Percentiles rank a stretch among this genome's conserved stretches.
phyloP scores from a whole-genome alignment of 192 early-diverging fungal genomes.

The Rhizoclosmatium globosum region DNA sequence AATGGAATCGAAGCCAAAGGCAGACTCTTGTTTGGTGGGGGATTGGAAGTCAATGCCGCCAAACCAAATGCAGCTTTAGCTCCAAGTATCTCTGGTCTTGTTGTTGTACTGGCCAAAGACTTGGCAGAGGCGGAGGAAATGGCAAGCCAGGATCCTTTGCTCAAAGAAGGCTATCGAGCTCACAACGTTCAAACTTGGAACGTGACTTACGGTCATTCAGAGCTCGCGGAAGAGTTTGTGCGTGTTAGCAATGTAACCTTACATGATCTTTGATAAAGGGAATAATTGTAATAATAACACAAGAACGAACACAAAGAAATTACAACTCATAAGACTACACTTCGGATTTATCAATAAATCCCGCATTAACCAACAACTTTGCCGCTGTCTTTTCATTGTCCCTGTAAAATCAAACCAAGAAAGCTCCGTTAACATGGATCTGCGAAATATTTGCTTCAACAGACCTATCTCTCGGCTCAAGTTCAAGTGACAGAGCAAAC shows the following conservation, averaged over 20 bases:
- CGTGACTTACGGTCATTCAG: background rate
- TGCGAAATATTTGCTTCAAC: background rate
- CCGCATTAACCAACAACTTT: background rate
- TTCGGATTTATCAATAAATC: background rate
- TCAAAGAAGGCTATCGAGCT: background rate
- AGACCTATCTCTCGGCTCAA: slow-evolving; percentile 77
- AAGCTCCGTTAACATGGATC: background rate
- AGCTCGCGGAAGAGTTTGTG: background rate
- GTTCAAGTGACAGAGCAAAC: slow-evolving; percentile 76
- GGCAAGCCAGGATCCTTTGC: background rate
- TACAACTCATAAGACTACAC: background rate
- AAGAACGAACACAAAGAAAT: background rate
- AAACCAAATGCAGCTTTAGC: background rate
- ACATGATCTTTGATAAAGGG: background rate
- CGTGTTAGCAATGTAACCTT: background rate
- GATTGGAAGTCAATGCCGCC: background rate
- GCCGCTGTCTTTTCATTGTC: background rate
- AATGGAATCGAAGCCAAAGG: background rate
- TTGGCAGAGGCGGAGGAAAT: background rate
- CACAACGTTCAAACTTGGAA: background rate
- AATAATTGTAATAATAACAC: slow-evolving; percentile 2
- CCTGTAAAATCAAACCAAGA: background rate
- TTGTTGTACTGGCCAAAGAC: background rate
- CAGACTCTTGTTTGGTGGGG: background rate
- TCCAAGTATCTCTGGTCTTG: background rate